Conservation (phyloP, 2,329 filamentous ascomycete species). For the Aureobasidium uvarum region DNA sequence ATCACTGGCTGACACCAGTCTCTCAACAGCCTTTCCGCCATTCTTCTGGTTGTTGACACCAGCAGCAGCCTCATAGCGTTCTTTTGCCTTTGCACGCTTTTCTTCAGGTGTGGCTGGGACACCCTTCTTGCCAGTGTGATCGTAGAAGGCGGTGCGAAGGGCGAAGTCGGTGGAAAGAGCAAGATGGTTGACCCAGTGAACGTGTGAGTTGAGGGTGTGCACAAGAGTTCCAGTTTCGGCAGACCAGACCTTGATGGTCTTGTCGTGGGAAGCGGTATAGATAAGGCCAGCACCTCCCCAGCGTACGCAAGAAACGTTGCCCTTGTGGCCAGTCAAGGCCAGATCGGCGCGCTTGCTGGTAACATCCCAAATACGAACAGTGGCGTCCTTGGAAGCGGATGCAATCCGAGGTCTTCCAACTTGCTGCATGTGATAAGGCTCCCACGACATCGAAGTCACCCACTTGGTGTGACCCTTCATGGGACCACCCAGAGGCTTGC, state of each 20-base stretch:
- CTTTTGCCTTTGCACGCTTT: slow-evolving; percentile 70
- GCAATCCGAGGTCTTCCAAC: slow-evolving; percentile 74
- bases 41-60: slow-evolving; percentile 49
- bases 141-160: slow-evolving; percentile 79
- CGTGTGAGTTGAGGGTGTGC: slow-evolving; percentile 77
- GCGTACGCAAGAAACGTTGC: slow-evolving; percentile 81
- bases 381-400: slow-evolving; percentile 85
- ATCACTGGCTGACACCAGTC: slow-evolving; percentile 85
- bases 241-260: slow-evolving; percentile 90
- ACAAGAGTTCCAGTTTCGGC: slow-evolving; percentile 73
- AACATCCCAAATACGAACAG: slow-evolving; percentile 81
- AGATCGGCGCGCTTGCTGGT: slow-evolving; percentile 75
- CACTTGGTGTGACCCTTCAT: slow-evolving; percentile 87
- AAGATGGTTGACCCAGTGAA: slow-evolving; percentile 94
- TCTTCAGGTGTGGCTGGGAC: slow-evolving; percentile 67
- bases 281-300: slow-evolving; percentile 90
- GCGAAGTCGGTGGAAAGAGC: slow-evolving; percentile 91
- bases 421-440: slow-evolving; percentile 83
- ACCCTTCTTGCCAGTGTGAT: slow-evolving; percentile 67
- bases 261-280: slow-evolving; percentile 85
- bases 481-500: slow-evolving; percentile 66
- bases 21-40: slow-evolving; percentile 74
- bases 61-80: slow-evolving; percentile 82
- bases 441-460: slow-evolving; percentile 86
- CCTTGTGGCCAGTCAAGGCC: slow-evolving; percentile 84